Evolutionary conservation across 352 stramenopile genomes (phyloP), one percentile per base, ranked within the genome.

Genomic region (Pythium graminicola): DNA sequence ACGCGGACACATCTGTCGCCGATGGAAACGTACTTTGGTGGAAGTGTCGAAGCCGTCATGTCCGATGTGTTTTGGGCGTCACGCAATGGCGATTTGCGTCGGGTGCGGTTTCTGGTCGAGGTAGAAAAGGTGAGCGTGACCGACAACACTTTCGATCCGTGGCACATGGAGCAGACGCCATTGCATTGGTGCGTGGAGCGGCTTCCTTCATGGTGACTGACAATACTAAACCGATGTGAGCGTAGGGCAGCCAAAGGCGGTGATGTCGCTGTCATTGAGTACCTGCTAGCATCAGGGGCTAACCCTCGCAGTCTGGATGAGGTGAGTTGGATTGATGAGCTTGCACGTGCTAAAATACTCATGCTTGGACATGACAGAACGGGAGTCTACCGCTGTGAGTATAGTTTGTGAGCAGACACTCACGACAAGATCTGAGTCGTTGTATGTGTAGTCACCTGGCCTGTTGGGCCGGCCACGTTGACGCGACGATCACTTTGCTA

Each of bases 1-100:
- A 62, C 58, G 6, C 72, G 72, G 1, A 76, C 72, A 22, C 64
- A 82, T 24, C 17, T 74, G 23, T 70, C 67, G 19, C 75, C 77
- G 5, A 65, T 88, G 50, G 80, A 90, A 11, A 76, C 71, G 2
- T 90, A 85, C 52, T 86, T 87, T 65, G 73, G 59, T 8, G 50
- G 50, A 7, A 73, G 60, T 24, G 52, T 87, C 26, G 80, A 90
- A 45, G 52, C 61, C 33, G 65, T 78, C 19, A 54, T 85, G 35
- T 84, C 71, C 0, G 76, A 86, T 38, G 72, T 88, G 31, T 90
- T 84, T 45, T 90, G 76, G 80, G 62, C 76, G 6, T 51, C 75
- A 1, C 75, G 78, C 6, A 86, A 88, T 28, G 73, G 77, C 20
- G 76, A 90, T 53, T 35, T 86, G 5, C 27, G 57, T 0, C 77